Evolutionary conservation across 345 rosid species (phyloP).

Genomic region (Salix arbutifolia): DNA sequence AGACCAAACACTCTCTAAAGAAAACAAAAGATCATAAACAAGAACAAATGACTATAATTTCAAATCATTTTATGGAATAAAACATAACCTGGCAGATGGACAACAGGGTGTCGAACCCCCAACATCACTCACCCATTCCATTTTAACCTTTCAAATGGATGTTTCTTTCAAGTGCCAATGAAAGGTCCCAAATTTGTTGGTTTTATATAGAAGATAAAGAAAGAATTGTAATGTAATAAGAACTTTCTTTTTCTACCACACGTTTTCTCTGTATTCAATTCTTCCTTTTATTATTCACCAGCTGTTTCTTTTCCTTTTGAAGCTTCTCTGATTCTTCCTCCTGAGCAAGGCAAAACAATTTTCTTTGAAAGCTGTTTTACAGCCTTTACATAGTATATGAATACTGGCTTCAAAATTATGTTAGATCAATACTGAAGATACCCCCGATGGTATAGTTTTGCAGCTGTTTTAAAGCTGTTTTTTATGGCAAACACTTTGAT

Average conservation of each 20-base stretch:
- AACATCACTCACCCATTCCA: conserved; percentile 26
- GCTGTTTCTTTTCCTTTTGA: background rate
- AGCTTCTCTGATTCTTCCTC: background rate
- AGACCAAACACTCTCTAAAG: background rate
- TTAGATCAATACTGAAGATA: too few relatives aligned
- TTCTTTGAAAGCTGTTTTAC: background rate
- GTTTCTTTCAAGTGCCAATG: background rate
- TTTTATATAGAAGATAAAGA: background rate
- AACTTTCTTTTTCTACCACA: background rate
- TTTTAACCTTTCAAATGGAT: background rate
- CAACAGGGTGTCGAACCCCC: conserved; percentile 27
- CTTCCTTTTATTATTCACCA: background rate
- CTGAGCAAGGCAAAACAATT: background rate
- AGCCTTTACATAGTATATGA: background rate
- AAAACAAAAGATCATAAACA: background rate
- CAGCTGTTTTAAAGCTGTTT: background rate
- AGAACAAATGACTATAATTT: background rate
- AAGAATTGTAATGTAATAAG: background rate
- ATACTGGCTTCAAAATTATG: too few relatives aligned
- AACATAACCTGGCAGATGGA: conserved; percentile 31
- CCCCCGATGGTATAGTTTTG: background rate
- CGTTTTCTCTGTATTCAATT: background rate
- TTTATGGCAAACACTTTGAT: background rate
- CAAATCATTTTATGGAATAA: background rate
- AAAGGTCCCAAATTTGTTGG: background rate